phyloP scores from a whole-genome alignment of 2,329 filamentous ascomycete genomes.

The Diaporthe caulivora region DNA sequence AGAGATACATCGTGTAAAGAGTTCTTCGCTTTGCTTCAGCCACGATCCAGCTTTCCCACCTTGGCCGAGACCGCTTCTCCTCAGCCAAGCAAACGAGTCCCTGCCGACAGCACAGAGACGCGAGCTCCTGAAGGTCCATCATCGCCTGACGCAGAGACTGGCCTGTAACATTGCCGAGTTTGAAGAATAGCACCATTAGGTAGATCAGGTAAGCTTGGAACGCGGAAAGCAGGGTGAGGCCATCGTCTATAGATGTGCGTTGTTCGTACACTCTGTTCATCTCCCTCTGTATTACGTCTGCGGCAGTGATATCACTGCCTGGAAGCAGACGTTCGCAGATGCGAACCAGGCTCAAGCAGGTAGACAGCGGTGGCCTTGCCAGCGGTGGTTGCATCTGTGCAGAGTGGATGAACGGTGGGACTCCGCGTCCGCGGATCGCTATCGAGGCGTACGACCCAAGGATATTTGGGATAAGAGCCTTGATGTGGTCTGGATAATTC shows the following conservation, averaged over 20 bases:
- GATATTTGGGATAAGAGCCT: constrained; percentile 54
- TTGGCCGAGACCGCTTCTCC: constrained; percentile 50
- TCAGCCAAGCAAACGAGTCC: constrained; percentile 53
- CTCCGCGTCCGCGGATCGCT: constrained; percentile 50
- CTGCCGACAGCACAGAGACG: constrained; percentile 56
- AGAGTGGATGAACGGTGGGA: constrained; percentile 60
- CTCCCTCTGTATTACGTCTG: constrained; percentile 54
- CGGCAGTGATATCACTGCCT: constrained; percentile 49
- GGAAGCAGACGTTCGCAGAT: constrained; percentile 53
- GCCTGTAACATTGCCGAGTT: constrained; percentile 39
- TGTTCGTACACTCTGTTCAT: constrained; percentile 55
- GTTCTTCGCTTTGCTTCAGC: constrained; percentile 65
- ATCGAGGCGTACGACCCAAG: constrained; percentile 58
- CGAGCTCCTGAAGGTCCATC: constrained; percentile 33
- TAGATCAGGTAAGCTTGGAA: constrained; percentile 69
- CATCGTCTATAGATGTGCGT: constrained; percentile 43
- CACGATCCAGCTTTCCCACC: constrained; percentile 67
- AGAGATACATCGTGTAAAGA: constrained; percentile 64
- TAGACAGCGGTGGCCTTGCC: constrained; percentile 50
- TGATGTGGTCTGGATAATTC: constrained; percentile 53
- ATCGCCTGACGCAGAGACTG: background rate
- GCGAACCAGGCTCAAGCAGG: constrained; percentile 56
- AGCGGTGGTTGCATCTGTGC: constrained; percentile 48
- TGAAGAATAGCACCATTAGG: constrained; percentile 61
- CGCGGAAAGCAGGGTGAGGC: constrained; percentile 52